Evolutionary conservation across 768 basidiomycete genomes (phyloP).

Genomic region (Russula virescens): DNA sequence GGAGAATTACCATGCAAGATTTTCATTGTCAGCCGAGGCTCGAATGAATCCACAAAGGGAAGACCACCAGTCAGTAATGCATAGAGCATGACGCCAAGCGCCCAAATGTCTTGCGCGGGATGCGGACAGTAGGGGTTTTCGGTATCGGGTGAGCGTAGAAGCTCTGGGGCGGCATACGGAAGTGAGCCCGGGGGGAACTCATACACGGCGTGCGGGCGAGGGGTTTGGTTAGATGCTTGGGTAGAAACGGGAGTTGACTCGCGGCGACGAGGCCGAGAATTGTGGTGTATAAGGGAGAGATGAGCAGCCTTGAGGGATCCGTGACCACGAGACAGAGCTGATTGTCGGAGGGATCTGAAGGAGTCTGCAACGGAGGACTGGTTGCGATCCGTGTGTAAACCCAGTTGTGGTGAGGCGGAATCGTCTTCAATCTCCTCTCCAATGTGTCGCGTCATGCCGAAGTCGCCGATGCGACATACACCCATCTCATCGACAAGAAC

Average conservation of each 20-base stretch:
- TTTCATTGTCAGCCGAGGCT: slow-evolving; percentile 88
- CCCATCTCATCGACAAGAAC: slow-evolving; percentile 87
- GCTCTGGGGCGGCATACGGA: slow-evolving; percentile 87
- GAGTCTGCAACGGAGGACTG: background rate
- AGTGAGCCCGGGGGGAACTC: slow-evolving; percentile 75
- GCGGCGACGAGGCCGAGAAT: slow-evolving; percentile 44
- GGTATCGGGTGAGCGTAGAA: slow-evolving; percentile 56
- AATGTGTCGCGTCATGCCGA: slow-evolving; percentile 71
- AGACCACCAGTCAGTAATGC: slow-evolving; percentile 77
- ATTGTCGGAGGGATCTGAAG: background rate
- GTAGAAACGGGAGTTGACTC: slow-evolving; percentile 40
- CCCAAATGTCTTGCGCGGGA: slow-evolving; percentile 94
- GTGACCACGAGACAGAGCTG: slow-evolving; percentile 7
- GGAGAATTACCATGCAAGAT: slow-evolving; percentile 68
- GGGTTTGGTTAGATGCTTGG: slow-evolving; percentile 24
- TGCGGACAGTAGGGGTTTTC: slow-evolving; percentile 37
- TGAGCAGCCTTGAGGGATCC: slow-evolving; percentile 26
- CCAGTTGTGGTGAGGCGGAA: background rate
- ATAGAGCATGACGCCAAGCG: slow-evolving; percentile 85
- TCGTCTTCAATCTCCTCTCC: slow-evolving; percentile 34
- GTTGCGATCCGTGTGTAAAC: background rate
- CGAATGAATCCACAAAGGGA: slow-evolving; percentile 85
- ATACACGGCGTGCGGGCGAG: slow-evolving; percentile 31
- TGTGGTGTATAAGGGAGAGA: slow-evolving; percentile 34
- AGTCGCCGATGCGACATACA: slow-evolving; percentile 80